Evolutionary conservation across 768 basidiomycete species (phyloP).

Genomic region (Piloderma croceum): DNA sequence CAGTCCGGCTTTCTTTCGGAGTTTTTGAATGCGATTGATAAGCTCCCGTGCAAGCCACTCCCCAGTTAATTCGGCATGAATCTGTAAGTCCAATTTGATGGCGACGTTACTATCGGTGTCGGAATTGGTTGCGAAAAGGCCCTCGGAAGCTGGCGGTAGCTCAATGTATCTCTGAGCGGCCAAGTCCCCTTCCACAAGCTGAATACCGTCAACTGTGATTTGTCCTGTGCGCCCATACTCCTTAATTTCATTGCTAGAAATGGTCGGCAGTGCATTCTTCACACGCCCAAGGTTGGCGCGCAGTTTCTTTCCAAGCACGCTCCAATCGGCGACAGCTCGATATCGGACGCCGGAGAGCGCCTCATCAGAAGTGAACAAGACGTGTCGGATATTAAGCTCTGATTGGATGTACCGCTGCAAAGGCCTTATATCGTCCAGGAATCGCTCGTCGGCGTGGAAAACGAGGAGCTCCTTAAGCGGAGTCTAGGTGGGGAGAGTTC

Average conservation of each 20-base stretch:
- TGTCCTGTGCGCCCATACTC: conserved; percentile 67
- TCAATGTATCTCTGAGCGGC: conserved; percentile 89
- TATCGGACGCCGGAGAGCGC: conserved; percentile 80
- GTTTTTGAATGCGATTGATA: conserved; percentile 88
- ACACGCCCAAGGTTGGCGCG: conserved; percentile 89
- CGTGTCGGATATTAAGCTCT: conserved; percentile 90
- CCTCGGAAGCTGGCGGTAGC: conserved; percentile 52
- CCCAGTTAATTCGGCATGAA: conserved; percentile 78
- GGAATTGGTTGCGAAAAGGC: conserved; percentile 75
- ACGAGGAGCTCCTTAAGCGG: conserved; percentile 89
- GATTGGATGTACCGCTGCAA: conserved; percentile 87
- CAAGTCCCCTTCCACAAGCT: conserved; percentile 86
- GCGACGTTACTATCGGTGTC: conserved; percentile 92
- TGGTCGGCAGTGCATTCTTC: conserved; percentile 75
- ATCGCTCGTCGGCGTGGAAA: conserved; percentile 84
- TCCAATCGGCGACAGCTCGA: conserved; percentile 90
- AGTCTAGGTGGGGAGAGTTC: conserved; percentile 43
- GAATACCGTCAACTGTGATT: conserved; percentile 83
- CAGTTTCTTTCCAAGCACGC: conserved; percentile 88
- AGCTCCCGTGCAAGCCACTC: conserved; percentile 89
- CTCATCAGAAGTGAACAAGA: conserved; percentile 89
- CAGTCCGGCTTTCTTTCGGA: conserved; percentile 92
- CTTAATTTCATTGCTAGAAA: conserved; percentile 81
- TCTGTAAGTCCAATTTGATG: conserved; percentile 83
- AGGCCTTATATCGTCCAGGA: conserved; percentile 78